phyloP scores from a whole-genome alignment of 2,329 filamentous ascomycete species.

The Exophiala aquamarina region DNA sequence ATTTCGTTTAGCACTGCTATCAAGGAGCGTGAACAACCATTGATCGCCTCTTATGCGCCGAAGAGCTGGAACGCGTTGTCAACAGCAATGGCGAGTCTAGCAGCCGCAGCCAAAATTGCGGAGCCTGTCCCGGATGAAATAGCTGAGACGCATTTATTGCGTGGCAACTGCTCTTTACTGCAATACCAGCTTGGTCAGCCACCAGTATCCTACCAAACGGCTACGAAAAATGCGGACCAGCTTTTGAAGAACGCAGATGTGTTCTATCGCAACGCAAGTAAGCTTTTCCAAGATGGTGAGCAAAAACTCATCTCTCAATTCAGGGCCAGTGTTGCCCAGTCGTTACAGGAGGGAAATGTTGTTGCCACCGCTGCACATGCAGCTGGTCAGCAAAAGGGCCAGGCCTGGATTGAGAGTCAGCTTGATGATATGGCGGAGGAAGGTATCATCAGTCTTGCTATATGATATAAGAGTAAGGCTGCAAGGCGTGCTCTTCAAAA shows the following conservation, averaged over 20 bases:
- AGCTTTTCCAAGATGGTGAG: constrained; percentile 31
- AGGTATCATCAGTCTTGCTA: constrained; percentile 16
- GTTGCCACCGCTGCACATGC: background rate
- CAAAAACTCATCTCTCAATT: constrained; percentile 19
- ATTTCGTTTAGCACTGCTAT: constrained; percentile 54
- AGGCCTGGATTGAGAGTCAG: constrained; percentile 21
- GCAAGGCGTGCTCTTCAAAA: too few species aligned
- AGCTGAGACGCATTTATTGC: constrained; percentile 53
- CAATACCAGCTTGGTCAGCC: constrained; percentile 52
- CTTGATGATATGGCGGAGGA: constrained; percentile 28
- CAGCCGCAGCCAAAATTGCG: constrained; percentile 52
- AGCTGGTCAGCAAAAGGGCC: constrained; percentile 2
- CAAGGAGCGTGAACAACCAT: constrained; percentile 32
- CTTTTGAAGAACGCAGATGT: constrained; percentile 58
- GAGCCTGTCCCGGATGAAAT: constrained; percentile 45
- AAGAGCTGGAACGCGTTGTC: constrained; percentile 55
- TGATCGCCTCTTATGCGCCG: constrained; percentile 33
- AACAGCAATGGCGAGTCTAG: constrained; percentile 51
- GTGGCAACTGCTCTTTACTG: constrained; percentile 57
- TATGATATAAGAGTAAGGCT: too few species aligned
- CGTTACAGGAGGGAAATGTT: constrained; percentile 7
- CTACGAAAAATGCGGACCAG: constrained; percentile 45
- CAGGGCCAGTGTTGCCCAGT: constrained; percentile 10
- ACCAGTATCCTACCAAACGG: constrained; percentile 43
- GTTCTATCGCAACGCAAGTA: constrained; percentile 56